phyloP scores from a whole-genome alignment of 1,284 basidiomycete species.

The Agroathelia rolfsii region DNA sequence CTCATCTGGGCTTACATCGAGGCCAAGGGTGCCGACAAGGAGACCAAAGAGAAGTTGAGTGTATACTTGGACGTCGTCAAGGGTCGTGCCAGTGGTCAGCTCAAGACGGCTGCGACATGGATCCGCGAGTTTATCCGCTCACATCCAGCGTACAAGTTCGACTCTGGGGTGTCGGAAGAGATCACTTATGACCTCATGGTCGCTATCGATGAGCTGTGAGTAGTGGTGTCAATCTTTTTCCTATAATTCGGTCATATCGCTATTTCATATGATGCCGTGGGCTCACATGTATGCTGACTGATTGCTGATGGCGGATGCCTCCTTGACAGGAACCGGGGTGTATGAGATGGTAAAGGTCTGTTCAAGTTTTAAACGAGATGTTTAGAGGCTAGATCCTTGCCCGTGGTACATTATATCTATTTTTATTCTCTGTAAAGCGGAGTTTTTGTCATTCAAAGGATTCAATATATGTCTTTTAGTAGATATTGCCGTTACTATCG shows the following conservation, averaged over 20 bases:
- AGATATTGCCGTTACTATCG: no score
- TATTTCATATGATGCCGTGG: no score
- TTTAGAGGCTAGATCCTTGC: no score
- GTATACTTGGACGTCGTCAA: slow-evolving; percentile 76
- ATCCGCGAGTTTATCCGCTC: slow-evolving; percentile 84
- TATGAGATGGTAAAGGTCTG: no score
- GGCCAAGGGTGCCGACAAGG: slow-evolving; percentile 70
- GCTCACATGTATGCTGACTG: no score
- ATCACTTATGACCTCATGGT: slow-evolving; percentile 93
- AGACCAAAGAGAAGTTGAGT: slow-evolving; percentile 58
- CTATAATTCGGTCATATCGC: not conserved
- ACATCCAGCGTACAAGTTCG: slow-evolving; percentile 85
- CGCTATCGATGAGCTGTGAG: slow-evolving; percentile 88
- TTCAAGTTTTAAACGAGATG: no score
- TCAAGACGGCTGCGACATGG: slow-evolving; percentile 90
- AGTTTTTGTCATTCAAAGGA: no score
- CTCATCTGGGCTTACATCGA: slow-evolving; percentile 85
- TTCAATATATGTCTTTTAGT: no score
- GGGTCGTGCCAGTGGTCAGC: slow-evolving; percentile 70
- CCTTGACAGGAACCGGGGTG: slow-evolving; percentile 18
- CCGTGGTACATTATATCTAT: no score
- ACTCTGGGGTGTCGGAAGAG: slow-evolving; percentile 83
- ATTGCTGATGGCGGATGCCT: no score
- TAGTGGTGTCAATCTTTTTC: no score
- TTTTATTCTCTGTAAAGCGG: no score